Evolutionary conservation across 345 rosid species (phyloP).

Genomic region (Melaleuca alternifolia): DNA sequence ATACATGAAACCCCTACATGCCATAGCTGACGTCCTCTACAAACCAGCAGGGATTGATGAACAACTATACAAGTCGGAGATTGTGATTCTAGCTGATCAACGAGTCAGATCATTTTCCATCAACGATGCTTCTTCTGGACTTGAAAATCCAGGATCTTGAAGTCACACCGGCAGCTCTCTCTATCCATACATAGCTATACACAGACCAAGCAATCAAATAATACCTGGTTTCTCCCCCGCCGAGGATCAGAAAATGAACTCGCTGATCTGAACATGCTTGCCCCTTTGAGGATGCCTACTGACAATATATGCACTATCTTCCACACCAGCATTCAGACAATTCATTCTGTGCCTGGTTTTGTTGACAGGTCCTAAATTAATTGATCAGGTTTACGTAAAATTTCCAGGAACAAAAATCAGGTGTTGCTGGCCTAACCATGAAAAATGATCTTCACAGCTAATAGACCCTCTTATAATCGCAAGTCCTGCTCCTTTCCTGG

Average conservation of each 20-base stretch:
- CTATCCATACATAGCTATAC: neutral
- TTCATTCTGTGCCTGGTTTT: conserved; percentile 59
- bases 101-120: neutral
- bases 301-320: conserved; percentile 32
- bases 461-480: conserved; percentile 49
- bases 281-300: conserved; percentile 6
- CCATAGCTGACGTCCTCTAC: neutral
- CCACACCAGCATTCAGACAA: conserved; percentile 38
- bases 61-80: neutral
- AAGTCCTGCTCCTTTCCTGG: conserved; percentile 50
- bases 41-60: neutral
- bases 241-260: conserved; percentile 41
- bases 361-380: neutral
- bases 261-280: conserved; percentile 34
- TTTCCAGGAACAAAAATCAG: neutral
- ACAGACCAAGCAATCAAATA: neutral
- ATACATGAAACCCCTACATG: neutral
- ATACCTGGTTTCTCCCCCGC: neutral
- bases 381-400: neutral
- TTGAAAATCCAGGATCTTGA: neutral
- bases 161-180: neutral
- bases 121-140: neutral
- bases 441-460: conserved; percentile 71
- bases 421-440: conserved; percentile 23
- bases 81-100: neutral